Conservation (phyloP, 345 rosid species). For the Zanthoxylum bungeanum region DNA sequence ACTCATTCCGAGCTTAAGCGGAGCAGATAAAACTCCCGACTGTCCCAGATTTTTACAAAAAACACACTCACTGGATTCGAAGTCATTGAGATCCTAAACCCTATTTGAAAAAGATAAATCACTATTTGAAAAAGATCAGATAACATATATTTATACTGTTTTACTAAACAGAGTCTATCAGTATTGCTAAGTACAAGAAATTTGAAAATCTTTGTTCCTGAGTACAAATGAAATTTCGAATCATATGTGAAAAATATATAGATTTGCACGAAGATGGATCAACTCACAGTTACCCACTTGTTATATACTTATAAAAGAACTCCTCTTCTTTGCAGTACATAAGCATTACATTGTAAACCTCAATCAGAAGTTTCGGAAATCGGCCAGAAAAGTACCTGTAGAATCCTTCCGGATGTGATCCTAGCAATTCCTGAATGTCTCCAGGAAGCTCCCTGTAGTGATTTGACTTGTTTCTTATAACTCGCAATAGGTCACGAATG, state of each 20-base stretch:
- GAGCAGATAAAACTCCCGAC: too few relatives aligned
- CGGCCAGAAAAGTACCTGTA: constrained; percentile 55
- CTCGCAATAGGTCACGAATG: constrained; percentile 62
- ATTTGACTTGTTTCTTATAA: constrained; percentile 65
- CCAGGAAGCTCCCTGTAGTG: constrained; percentile 69
- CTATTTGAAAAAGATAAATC: too few relatives aligned
- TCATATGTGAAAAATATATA: neutral
- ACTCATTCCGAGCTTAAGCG: too few relatives aligned
- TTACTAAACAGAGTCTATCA: too few relatives aligned
- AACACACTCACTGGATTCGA: too few relatives aligned
- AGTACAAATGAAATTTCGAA: neutral
- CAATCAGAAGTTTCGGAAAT: constrained; percentile 69
- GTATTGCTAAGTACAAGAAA: neutral
- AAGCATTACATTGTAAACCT: constrained; percentile 57
- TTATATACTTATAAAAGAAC: constrained; percentile 52
- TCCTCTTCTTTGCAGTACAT: constrained; percentile 50
- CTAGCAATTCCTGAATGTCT: constrained; percentile 59
- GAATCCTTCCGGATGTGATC: constrained; percentile 67
- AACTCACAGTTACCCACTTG: constrained; percentile 27
- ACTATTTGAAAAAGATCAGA: too few relatives aligned
- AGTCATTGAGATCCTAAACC: too few relatives aligned
- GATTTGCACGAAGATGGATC: neutral
- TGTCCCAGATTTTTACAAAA: too few relatives aligned
- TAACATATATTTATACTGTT: too few relatives aligned
- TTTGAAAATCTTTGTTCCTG: neutral